phyloP scores from a whole-genome alignment of 2,329 filamentous ascomycete genomes.

The Aspergillus fumigatus region DNA sequence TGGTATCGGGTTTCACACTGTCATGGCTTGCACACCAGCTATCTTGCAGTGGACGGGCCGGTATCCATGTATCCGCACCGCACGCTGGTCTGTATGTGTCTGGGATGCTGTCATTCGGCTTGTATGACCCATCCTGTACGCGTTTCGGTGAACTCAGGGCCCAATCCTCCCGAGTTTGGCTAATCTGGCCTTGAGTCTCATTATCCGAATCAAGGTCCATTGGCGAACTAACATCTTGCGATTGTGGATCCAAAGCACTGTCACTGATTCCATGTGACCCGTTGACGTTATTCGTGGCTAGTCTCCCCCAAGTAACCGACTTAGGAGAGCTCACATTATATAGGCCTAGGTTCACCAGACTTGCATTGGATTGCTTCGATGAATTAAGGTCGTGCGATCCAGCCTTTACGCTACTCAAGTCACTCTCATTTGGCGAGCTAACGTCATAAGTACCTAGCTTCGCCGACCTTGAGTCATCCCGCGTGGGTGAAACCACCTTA shows the following conservation, averaged over 20 bases:
- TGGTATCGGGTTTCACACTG: neutral
- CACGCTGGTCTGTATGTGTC: neutral
- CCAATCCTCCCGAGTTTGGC: neutral
- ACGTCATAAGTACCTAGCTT: neutral
- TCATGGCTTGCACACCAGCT: neutral
- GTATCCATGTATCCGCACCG: neutral
- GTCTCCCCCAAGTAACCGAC: neutral
- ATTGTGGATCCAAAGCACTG: neutral
- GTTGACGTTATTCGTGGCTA: neutral
- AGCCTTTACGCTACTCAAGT: neutral
- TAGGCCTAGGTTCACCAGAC: neutral
- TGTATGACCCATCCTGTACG: neutral
- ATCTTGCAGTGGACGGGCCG: neutral
- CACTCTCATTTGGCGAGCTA: neutral
- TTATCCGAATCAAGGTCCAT: neutral
- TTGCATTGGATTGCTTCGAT: neutral
- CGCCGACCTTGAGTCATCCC: neutral
- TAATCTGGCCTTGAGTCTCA: neutral
- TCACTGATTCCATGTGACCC: neutral
- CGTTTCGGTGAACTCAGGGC: neutral
- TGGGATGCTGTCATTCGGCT: neutral
- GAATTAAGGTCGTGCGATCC: neutral
- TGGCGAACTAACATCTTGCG: neutral
- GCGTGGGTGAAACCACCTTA: neutral
- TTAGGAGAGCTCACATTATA: neutral